A percentile compares a stretch with the other conserved stretches of the same genome.
Conservation (phyloP, 306 rosid species). For the Quercus dentata region DNA sequence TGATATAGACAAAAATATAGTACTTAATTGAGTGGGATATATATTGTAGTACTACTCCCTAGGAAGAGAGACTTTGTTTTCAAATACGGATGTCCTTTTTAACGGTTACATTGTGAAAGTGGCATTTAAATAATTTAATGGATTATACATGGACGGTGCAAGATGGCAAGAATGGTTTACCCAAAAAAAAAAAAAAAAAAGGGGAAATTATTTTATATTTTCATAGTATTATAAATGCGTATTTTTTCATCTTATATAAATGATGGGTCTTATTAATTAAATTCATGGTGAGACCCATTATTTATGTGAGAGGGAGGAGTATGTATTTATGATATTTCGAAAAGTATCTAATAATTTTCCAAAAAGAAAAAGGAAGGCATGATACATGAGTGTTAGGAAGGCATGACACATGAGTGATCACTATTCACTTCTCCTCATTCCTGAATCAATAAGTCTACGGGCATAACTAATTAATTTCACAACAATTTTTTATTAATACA, state of each 20-base stretch:
- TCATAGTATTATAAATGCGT: rapidly evolving
- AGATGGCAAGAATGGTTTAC: not conserved
- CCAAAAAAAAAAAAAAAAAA: too few relatives aligned
- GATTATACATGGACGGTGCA: slow-evolving; percentile 51
- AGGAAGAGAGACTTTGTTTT: slow-evolving; percentile 6
- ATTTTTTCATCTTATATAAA: rapidly evolving
- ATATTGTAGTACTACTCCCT: slow-evolving; percentile 18
- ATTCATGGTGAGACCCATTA: rapidly evolving
- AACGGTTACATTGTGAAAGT: slow-evolving; percentile 46
- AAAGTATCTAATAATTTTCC: too few relatives aligned
- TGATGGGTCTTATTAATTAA: too few relatives aligned
- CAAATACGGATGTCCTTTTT: slow-evolving; percentile 30
- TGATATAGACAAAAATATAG: not conserved
- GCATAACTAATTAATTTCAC: too few relatives aligned
- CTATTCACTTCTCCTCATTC: too few relatives aligned
- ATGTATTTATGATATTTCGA: rapidly evolving
- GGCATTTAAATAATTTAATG: too few relatives aligned
- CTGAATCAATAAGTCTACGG: too few relatives aligned
- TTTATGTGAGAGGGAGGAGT: rapidly evolving
- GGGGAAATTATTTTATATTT: rapidly evolving
- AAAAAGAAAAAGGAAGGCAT: too few relatives aligned
- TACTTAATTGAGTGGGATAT: not conserved
- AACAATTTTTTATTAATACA: too few relatives aligned
- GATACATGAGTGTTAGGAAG: too few relatives aligned
- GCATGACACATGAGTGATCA: too few relatives aligned